Conservation (phyloP, 331 rosid species). For the Acacia pycnantha region DNA sequence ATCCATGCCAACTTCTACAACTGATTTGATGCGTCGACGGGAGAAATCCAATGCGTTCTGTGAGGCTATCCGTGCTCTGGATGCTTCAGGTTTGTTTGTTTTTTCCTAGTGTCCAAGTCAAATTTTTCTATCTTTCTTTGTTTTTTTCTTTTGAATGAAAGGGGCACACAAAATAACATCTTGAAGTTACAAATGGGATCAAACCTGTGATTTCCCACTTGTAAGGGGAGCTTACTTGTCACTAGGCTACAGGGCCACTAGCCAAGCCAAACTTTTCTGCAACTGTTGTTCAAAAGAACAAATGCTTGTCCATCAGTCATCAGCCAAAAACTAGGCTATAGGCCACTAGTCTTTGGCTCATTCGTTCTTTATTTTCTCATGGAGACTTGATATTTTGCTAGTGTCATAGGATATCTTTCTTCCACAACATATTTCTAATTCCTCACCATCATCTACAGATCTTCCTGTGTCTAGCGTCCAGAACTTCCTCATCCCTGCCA, state of each 20-base stretch:
- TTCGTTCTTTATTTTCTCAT: neutral
- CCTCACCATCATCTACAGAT: slow-evolving; percentile 48
- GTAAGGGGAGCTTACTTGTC: neutral
- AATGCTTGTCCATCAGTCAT: neutral
- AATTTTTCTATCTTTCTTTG: too few species aligned
- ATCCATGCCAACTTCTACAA: slow-evolving; percentile 50
- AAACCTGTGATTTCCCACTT: too few species aligned
- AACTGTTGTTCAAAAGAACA: neutral
- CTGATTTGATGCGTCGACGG: slow-evolving; percentile 62
- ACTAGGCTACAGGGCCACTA: neutral
- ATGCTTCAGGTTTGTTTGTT: slow-evolving; percentile 64
- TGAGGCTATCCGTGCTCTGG: slow-evolving; percentile 97
- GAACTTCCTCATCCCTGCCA: slow-evolving; percentile 78
- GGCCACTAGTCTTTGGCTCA: too few species aligned
- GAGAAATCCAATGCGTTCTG: slow-evolving; percentile 86
- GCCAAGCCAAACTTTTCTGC: neutral
- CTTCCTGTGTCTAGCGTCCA: slow-evolving; percentile 67
- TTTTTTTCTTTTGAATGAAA: too few species aligned
- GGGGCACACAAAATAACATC: neutral
- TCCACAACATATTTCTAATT: neutral
- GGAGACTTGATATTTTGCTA: neutral
- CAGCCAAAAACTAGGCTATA: too few species aligned
- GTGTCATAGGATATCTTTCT: neutral
- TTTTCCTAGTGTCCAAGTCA: neutral
- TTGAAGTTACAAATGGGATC: too few species aligned